Base-by-base conservation (phyloP, 2,329 filamentous ascomycete species). In the Monilinia aucupariae region DNA sequence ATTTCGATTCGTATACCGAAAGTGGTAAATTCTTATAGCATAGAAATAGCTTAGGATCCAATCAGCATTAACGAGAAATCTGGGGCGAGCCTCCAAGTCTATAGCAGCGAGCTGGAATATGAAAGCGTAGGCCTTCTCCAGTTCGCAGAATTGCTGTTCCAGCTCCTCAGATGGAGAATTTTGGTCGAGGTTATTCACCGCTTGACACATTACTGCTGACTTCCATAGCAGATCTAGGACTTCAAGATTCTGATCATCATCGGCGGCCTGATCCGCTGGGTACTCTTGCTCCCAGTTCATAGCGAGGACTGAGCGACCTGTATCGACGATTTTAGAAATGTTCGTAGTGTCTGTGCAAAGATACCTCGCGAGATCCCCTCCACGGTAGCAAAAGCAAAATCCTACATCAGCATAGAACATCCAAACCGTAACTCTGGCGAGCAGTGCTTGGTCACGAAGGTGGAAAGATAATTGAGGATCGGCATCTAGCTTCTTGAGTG, bases 311-410 rank as follows among this genome's bases (percentile, higher is more conserved):
- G 37, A 6, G 32, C 48, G 59, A 2, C 32, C 32, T 20, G 43
- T 53, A 20, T 61, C 30, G 15, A 43, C 59, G 8, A 61, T 53
- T 10, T 53, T 61, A 3, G 59, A 45, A 45, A 61, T 53, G 20
- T 53, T 53, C 6, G 37, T 48, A 22, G 59, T 32, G 3, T 52
- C 41, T 17, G n/a, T 45, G 37, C 59, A 53, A 15, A 61, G 37
- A 27, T 61, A 53, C 37, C 48, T 52, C 4, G 59, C 59, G 1
- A 61, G 49, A 34, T 61, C 27, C 7, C 59, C 59, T 34, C 59
- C 49, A 22, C 59, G 59, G 27, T 61, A 61, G 30, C 59, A 53
- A n/a, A 61, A 61, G 15, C 59, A 52, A 37, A 53, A 53, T 13
- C 59, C 59, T 25, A 53, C 49, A 27, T 61, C 49, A 13, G 59